Percentiles rank a stretch among this genome's conserved stretches.
Evolutionary conservation across 2,329 filamentous ascomycete genomes (phyloP).

Genomic region (Tolypocladium paradoxum): DNA sequence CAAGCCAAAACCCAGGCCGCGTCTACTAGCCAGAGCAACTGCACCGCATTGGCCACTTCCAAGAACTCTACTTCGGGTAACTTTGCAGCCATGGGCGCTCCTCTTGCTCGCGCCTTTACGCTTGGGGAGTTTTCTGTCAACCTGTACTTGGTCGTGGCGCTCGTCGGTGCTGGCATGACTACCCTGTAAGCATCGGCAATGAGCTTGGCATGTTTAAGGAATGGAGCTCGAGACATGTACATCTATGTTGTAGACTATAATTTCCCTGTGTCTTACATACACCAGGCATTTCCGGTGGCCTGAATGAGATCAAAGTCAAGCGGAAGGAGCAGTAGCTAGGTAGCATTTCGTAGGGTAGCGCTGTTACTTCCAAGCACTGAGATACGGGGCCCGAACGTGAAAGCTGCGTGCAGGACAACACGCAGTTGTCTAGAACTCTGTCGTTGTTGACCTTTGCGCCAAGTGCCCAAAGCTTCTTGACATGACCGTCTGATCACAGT

Average conservation of each 20-base stretch:
- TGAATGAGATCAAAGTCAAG: too few species aligned
- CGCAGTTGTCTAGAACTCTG: too few species aligned
- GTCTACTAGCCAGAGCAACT: conserved; percentile 1
- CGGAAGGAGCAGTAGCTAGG: too few species aligned
- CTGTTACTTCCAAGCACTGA: too few species aligned
- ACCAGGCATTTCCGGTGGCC: too few species aligned
- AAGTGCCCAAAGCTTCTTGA: too few species aligned
- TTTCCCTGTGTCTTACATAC: background rate
- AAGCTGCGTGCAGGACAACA: too few species aligned
- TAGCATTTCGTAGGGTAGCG: too few species aligned
- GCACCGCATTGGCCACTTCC: background rate
- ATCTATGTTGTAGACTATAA: background rate
- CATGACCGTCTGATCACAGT: too few species aligned
- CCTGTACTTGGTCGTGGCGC: background rate
- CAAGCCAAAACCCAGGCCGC: conserved; percentile 46
- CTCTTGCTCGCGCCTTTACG: background rate
- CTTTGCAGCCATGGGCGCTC: background rate
- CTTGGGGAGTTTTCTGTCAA: background rate
- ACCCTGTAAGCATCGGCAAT: background rate
- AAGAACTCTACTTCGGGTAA: background rate
- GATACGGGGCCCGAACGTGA: too few species aligned
- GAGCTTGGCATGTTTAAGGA: background rate
- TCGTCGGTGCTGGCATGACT: background rate
- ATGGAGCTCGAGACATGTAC: background rate
- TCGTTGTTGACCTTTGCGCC: too few species aligned